These are phyloP conservation scores for Aspergillus phoenicis DNA, from an alignment of 2,329 filamentous ascomycete species.

Conservation along the genomic window DNA sequence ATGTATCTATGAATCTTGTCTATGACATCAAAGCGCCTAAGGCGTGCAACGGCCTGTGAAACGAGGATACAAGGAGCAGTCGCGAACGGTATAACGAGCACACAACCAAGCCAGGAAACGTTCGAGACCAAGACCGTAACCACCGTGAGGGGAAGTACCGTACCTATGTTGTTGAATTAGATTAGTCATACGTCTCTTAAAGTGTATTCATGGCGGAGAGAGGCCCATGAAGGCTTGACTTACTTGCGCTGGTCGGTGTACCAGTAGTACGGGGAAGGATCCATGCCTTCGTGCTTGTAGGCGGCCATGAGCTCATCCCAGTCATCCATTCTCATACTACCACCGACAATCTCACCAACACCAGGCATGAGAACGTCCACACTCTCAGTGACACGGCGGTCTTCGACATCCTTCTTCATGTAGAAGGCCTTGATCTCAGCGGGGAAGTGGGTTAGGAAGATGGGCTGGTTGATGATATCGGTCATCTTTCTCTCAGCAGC, in stretches of 20 bases:
- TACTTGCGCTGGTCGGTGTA: conserved; percentile 96
- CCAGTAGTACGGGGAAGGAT: conserved; percentile 90
- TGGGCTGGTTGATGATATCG: conserved; percentile 90
- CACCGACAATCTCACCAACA: conserved; percentile 95
- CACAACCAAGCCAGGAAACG: conserved; percentile 72
- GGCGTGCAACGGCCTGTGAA: conserved; percentile 55
- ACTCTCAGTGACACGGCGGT: conserved; percentile 84
- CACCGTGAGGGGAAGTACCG: conserved; percentile 86
- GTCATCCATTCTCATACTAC: conserved; percentile 92
- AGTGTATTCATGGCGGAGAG: background rate
- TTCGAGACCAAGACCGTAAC: conserved; percentile 91
- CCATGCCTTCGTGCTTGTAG: conserved; percentile 84
- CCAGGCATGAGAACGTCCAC: conserved; percentile 89
- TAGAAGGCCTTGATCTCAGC: conserved; percentile 98
- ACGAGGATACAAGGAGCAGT: conserved; percentile 56
- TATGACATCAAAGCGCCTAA: conserved; percentile 27
- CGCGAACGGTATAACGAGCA: conserved; percentile 66
- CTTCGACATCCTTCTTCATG: conserved; percentile 85
- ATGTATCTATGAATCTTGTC: conserved; percentile 9
- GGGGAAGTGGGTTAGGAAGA: conserved; percentile 97
- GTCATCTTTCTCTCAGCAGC: conserved; percentile 97
- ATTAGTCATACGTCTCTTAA: background rate
- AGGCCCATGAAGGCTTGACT: conserved; percentile 42
- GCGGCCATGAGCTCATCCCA: conserved; percentile 87
- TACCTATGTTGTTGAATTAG: conserved; percentile 59